phyloP scores from a whole-genome alignment of 2,329 filamentous ascomycete genomes.

The Bipolaris sorokiniana region DNA sequence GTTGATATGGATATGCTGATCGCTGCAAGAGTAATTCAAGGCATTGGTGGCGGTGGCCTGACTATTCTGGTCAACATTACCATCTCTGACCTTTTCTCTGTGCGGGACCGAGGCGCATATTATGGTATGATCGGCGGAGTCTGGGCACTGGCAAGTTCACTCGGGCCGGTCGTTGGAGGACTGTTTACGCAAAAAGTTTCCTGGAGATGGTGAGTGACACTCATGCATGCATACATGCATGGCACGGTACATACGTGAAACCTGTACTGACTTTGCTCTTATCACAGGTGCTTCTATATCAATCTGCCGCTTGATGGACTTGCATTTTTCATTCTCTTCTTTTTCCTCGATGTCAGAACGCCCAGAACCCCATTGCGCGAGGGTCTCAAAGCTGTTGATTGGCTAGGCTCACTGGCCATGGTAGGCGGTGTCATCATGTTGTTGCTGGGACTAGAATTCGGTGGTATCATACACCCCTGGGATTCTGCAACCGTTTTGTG shows the following conservation, averaged over 20 bases:
- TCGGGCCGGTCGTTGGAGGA: constrained; percentile 73
- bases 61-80: constrained; percentile 68
- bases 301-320: constrained; percentile 68
- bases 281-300: constrained; percentile 60
- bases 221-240: not conserved
- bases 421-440: constrained; percentile 84
- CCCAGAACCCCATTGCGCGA: constrained; percentile 67
- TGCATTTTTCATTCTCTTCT: constrained; percentile 62
- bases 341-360: constrained; percentile 71
- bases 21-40: constrained; percentile 66
- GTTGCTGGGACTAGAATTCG: constrained; percentile 83
- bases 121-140: constrained; percentile 70
- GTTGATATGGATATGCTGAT: constrained; percentile 68
- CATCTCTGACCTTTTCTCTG: constrained; percentile 68
- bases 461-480: constrained; percentile 78
- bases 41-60: constrained; percentile 67
- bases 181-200: constrained; percentile 66
- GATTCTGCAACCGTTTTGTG: constrained; percentile 75
- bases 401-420: constrained; percentile 69
- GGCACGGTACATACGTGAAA: not conserved
- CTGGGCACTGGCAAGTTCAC: constrained; percentile 68
- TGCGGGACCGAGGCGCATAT: constrained; percentile 65
- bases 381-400: constrained; percentile 70
- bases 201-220: constrained; percentile 61
- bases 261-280: not conserved